Conservation (phyloP, 75 land plant species). For the Pinus albicaulis region DNA sequence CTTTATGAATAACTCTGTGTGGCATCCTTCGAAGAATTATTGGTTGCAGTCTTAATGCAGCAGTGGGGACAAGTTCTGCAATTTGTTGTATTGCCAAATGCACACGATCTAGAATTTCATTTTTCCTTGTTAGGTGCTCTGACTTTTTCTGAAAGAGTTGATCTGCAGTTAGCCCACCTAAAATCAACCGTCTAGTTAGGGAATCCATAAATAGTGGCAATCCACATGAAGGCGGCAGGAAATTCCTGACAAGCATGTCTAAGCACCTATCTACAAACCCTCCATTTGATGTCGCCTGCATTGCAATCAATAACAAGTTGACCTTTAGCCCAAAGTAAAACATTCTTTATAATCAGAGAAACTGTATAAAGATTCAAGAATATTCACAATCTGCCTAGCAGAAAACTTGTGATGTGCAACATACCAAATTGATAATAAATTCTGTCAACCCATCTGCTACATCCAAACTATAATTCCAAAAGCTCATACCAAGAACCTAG, state of each 20-base stretch:
- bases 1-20: slow-evolving; percentile 31
- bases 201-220: slow-evolving; percentile 28
- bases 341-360: neutral
- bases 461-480: slow-evolving; percentile 65
- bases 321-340: neutral
- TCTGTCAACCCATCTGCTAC: slow-evolving; percentile 62
- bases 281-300: slow-evolving; percentile 73
- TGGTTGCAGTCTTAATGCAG: slow-evolving; percentile 47
- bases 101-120: slow-evolving; percentile 59
- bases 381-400: neutral
- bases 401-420: neutral
- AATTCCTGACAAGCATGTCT: slow-evolving; percentile 78
- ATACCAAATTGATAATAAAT: slow-evolving; percentile 69
- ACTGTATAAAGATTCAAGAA: neutral
- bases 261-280: slow-evolving; percentile 57
- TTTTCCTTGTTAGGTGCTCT: slow-evolving; percentile 46
- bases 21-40: slow-evolving; percentile 72
- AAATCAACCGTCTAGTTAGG: slow-evolving; percentile 20
- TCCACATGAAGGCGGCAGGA: slow-evolving; percentile 64
- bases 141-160: slow-evolving; percentile 13
- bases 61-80: slow-evolving; percentile 71
- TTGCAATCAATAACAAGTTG: neutral
- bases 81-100: slow-evolving; percentile 63
- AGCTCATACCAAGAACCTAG: slow-evolving; percentile 64
- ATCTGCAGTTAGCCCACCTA: slow-evolving; percentile 31